Percentiles rank a stretch among this genome's conserved stretches.
Conservation (phyloP, 2,329 filamentous ascomycete genomes). For the Phialophora tarda region DNA sequence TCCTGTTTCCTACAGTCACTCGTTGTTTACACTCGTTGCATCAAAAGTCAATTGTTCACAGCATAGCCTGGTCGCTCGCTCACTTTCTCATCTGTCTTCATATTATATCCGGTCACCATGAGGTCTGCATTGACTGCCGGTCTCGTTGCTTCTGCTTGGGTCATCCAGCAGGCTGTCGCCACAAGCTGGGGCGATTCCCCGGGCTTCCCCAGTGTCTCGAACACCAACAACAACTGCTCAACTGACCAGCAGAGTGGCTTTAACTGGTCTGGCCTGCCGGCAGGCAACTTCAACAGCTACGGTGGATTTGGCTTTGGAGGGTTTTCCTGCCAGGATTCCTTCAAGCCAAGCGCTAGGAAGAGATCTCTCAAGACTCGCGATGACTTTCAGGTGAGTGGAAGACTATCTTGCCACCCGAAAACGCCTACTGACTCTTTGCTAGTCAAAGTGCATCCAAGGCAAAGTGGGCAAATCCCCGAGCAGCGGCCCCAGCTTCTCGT, state of each 20-base stretch:
- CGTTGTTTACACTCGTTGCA: constrained; percentile 36
- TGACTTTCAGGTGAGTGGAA: constrained; percentile 35
- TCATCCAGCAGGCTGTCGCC: constrained; percentile 55
- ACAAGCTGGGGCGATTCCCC: constrained; percentile 56
- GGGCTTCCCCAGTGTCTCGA: constrained; percentile 70
- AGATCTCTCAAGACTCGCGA: constrained; percentile 53
- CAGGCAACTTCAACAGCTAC: constrained; percentile 69
- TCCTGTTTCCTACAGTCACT: constrained; percentile 46
- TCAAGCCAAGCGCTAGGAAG: constrained; percentile 60
- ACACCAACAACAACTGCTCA: constrained; percentile 78
- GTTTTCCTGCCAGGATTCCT: constrained; percentile 69
- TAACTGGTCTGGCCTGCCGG: constrained; percentile 68
- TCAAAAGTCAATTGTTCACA: constrained; percentile 24
- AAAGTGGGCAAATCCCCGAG: constrained; percentile 49
- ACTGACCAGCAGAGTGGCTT: constrained; percentile 72
- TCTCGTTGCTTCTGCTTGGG: constrained; percentile 55
- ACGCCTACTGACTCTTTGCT: constrained; percentile 56
- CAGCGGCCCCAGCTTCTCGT: constrained; percentile 64
- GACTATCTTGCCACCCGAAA: neutral
- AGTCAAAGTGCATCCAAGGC: constrained; percentile 66
- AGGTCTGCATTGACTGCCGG: constrained; percentile 37
- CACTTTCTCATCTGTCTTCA: constrained; percentile 15
- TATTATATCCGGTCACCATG: constrained; percentile 30
- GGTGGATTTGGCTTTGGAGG: constrained; percentile 75
- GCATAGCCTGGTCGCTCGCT: constrained; percentile 24